phyloP scores from a whole-genome alignment of 805 yeast genomes.

The Saccharomyces paradoxus region DNA sequence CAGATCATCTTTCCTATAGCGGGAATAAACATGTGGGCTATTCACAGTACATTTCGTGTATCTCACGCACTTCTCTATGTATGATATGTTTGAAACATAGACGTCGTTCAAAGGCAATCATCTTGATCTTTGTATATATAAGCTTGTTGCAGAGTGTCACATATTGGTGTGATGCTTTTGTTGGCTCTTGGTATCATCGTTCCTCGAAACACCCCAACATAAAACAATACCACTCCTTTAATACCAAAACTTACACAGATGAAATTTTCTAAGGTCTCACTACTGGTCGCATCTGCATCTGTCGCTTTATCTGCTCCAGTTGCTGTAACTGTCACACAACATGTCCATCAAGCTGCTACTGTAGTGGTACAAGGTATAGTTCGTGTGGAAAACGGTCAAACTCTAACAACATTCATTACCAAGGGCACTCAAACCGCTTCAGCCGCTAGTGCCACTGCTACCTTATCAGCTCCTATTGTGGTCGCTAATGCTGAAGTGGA shows the following conservation, averaged over 20 bases:
- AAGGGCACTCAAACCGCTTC: constrained; percentile 7
- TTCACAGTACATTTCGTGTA: not conserved
- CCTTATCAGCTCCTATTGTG: constrained; percentile 11
- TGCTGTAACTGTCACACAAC: constrained; percentile 26
- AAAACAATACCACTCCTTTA: not conserved
- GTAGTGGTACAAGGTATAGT: constrained; percentile 25
- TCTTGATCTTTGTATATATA: not conserved
- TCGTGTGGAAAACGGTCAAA: constrained; percentile 20
- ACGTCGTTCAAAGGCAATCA: not conserved
- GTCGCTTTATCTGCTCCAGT: constrained; percentile 22
- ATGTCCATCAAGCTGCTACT: constrained; percentile 19
- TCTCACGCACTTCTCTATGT: not conserved
- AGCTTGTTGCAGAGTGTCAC: not conserved
- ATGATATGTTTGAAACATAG: not conserved
- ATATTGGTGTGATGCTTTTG: not conserved
- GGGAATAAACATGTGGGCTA: not conserved
- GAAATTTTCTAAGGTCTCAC: constrained; percentile 20
- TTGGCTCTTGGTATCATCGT: not conserved
- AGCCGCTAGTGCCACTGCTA: constrained; percentile 7
- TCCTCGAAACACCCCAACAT: not conserved
- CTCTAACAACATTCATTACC: constrained; percentile 20
- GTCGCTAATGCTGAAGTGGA: constrained; percentile 13
- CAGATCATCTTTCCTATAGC: not conserved
- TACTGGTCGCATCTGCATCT: constrained; percentile 13
- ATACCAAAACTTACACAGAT: constrained; percentile 3